phyloP scores from a whole-genome alignment of 1,284 basidiomycete species.

The Austroboletus novae-zelandiae region DNA sequence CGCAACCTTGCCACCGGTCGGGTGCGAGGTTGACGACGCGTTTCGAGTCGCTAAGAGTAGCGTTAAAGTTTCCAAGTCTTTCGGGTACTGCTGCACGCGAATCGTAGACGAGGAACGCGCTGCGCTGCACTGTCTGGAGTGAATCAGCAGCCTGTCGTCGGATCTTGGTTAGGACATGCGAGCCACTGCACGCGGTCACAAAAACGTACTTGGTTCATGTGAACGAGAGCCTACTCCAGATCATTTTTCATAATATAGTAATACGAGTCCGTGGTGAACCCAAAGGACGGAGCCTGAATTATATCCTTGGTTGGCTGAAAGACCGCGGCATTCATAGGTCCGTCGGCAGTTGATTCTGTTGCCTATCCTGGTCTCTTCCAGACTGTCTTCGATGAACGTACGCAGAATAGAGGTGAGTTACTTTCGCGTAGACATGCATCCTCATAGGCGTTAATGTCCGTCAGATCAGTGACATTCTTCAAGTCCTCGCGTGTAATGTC shows the following conservation, averaged over 20 bases:
- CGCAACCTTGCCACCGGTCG: constrained; percentile 56
- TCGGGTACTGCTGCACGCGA: constrained; percentile 67
- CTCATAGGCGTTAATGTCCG: background rate
- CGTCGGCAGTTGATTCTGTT: too few relatives aligned
- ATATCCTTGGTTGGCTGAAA: too few relatives aligned
- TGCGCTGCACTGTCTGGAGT: constrained; percentile 29
- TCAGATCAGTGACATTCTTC: constrained; percentile 26
- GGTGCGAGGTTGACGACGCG: constrained; percentile 62
- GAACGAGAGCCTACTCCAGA: constrained; percentile 39
- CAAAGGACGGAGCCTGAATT: too few relatives aligned
- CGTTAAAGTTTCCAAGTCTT: constrained; percentile 53
- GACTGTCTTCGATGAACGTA: constrained; percentile 24
- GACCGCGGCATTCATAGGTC: too few relatives aligned
- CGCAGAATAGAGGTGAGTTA: constrained; percentile 29
- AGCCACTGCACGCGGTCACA: background rate
- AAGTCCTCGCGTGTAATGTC: constrained; percentile 63
- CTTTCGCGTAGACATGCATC: background rate
- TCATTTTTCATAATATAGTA: constrained; percentile 22
- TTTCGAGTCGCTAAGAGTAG: constrained; percentile 65
- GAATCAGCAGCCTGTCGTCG: constrained; percentile 47
- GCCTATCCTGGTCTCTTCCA: too few relatives aligned
- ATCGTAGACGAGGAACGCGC: constrained; percentile 54
- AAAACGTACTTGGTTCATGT: constrained; percentile 41
- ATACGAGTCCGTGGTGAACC: too few relatives aligned
- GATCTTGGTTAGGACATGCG: background rate